Evolutionary conservation across 371 early-diverging fungal species (phyloP), one percentile per base, ranked within the genome.

Genomic region (Apophysomyces trapeziformis): DNA sequence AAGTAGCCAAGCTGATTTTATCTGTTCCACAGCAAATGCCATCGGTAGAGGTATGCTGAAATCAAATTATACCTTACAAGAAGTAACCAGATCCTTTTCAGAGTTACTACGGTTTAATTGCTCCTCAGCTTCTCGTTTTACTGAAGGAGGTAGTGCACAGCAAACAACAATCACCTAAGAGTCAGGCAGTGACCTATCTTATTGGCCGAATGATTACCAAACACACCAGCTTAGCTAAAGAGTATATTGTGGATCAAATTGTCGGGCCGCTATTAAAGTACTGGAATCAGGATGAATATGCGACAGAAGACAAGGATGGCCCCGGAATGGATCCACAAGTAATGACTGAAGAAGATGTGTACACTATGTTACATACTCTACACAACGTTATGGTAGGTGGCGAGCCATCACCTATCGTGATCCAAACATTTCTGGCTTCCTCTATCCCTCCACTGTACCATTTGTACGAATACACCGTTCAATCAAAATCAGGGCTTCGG

Each of bases 21-120:
- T 83, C 91, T n/a, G 86, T 89, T 4, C 89, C 90, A 12, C 78
- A 75, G 56, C 89, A 89, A 69, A 81, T 82, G 72, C 65, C 83
- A 14, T 88, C 90, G 1, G 74, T 80, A 5, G 87, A 87, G 68
- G 77, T 80, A 59, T 47, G 32, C 3, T 26, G 32, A 26, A 3
- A 26, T 26, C 32, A 26, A 26, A 26, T 2, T 26, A 3, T 26
- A 26, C 32, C 1, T 26, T 26, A 26, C 32, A 26, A 26, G 21
- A 21, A 46, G 9, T 35, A 57, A 41, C 38, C 39, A 37, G 5
- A 7, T 6, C 12, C 12, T 32, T 21, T 36, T 37, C 56, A 57
- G 44, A 37, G 70, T 9, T 92, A 92, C 68, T 89, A 86, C 67
- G 72, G 75, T 4, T 71, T 76, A 16, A 82, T 92, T 60, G 78